Percentiles rank a stretch among this genome's conserved stretches.
These are phyloP conservation scores for Sinapis alba DNA, from an alignment of 441 rosid genomes.

Conservation along the genomic window DNA sequence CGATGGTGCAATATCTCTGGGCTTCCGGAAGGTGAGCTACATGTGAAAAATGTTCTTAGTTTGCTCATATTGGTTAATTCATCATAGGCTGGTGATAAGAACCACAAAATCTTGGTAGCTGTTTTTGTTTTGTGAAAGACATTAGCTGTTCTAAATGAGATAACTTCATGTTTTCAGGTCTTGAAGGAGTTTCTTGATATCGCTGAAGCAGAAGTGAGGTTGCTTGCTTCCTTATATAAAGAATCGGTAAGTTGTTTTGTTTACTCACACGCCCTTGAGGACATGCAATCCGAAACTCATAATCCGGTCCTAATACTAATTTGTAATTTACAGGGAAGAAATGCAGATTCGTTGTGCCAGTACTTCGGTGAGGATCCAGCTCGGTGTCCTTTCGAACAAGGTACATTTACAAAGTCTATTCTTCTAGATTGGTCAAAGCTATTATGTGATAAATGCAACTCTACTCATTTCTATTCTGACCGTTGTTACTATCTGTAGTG, in stretches of 20 bases:
- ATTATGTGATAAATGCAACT: neutral
- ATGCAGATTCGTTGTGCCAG: conserved; percentile 92
- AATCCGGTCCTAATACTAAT: neutral
- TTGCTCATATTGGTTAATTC: conserved; percentile 12
- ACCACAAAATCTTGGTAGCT: neutral
- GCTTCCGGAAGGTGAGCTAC: conserved; percentile 80
- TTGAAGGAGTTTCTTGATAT: conserved; percentile 80
- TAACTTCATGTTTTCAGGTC: conserved; percentile 49
- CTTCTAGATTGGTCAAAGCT: conserved; percentile 5
- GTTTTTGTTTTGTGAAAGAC: no score
- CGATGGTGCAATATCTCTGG: conserved; percentile 83
- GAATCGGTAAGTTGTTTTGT: conserved; percentile 63
- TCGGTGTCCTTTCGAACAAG: conserved; percentile 99
- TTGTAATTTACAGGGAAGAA: conserved; percentile 73
- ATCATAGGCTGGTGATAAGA: conserved; percentile 1
- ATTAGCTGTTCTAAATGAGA: conserved; percentile 10
- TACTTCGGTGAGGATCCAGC: conserved; percentile 99
- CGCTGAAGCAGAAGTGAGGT: conserved; percentile 90
- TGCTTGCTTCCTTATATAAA: conserved; percentile 69
- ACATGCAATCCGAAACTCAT: conserved; percentile 10
- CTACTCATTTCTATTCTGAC: neutral
- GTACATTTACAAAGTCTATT: conserved; percentile 41
- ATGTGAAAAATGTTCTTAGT: neutral
- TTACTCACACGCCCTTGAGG: neutral
- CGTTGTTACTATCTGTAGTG: conserved; percentile 59